phyloP scores from a whole-genome alignment of 2,329 filamentous ascomycete genomes.

The Colletotrichum karsti region DNA sequence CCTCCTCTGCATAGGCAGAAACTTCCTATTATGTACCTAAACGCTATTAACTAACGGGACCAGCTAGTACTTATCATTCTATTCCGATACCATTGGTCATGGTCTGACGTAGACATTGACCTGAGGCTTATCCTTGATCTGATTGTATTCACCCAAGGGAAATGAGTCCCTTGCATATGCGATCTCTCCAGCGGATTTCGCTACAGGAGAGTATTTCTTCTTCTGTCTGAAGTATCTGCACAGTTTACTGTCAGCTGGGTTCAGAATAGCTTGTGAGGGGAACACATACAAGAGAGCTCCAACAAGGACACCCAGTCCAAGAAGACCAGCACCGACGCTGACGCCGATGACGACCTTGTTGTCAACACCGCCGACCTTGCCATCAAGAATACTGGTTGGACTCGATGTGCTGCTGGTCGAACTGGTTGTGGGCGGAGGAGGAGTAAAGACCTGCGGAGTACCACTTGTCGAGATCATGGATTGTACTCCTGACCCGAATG shows the following conservation, averaged over 20 bases:
- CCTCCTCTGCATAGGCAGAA: no score
- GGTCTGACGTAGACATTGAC: background rate
- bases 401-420: no score
- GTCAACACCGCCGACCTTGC: conserved; percentile 42
- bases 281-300: conserved; percentile 25
- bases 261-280: background rate
- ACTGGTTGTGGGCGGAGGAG: background rate
- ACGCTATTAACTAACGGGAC: no score
- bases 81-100: background rate
- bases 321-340: conserved; percentile 54
- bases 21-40: no score
- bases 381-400: conserved; percentile 29
- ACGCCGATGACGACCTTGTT: conserved; percentile 58
- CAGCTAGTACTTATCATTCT: no score
- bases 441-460: background rate
- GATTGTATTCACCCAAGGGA: background rate
- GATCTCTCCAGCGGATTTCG: background rate
- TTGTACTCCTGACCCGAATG: background rate
- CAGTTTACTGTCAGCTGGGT: background rate
- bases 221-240: background rate
- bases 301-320: conserved; percentile 42
- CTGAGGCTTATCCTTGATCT: background rate
- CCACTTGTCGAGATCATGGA: conserved; percentile 12
- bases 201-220: background rate
- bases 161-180: background rate